Evolutionary conservation across 2,329 filamentous ascomycete species (phyloP).

Genomic region (Colletotrichum musae): DNA sequence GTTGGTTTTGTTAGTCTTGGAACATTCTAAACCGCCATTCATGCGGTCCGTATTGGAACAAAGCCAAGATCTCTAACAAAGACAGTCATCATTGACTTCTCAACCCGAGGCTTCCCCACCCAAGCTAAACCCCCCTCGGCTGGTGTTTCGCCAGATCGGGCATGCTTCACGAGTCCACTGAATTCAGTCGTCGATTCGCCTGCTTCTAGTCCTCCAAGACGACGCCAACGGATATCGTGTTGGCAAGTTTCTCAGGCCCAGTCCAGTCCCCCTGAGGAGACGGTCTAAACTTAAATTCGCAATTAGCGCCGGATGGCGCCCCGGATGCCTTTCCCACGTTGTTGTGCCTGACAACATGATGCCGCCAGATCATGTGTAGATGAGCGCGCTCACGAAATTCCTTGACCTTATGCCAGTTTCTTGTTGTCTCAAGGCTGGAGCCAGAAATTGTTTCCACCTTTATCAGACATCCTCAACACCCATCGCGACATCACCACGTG

Average conservation of each 20-base stretch:
- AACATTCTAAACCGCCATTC: not conserved
- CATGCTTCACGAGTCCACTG: not conserved
- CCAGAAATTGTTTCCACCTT: too few relatives aligned
- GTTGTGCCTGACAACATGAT: constrained; percentile 8
- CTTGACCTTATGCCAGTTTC: too few relatives aligned
- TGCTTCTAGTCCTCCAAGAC: constrained; percentile 4
- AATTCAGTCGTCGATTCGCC: not conserved
- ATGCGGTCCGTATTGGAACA: not conserved
- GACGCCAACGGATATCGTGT: not conserved
- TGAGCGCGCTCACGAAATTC: too few relatives aligned
- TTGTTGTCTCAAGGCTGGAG: too few relatives aligned
- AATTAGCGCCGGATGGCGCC: not conserved
- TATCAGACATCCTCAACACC: too few relatives aligned
- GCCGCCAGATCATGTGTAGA: too few relatives aligned
- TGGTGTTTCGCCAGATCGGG: not conserved
- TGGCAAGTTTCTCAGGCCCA: not conserved
- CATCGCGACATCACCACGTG: too few relatives aligned
- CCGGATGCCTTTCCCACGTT: constrained; percentile 1
- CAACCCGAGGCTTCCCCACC: not conserved
- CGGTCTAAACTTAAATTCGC: constrained; percentile 10
- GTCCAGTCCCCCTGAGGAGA: not conserved
- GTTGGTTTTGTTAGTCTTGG: not conserved
- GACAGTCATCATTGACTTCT: constrained; percentile 1
- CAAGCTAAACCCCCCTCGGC: not conserved
- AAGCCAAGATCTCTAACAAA: not conserved